Conservation (phyloP, 306 rosid species). For the Sechiopsis laciniata region DNA sequence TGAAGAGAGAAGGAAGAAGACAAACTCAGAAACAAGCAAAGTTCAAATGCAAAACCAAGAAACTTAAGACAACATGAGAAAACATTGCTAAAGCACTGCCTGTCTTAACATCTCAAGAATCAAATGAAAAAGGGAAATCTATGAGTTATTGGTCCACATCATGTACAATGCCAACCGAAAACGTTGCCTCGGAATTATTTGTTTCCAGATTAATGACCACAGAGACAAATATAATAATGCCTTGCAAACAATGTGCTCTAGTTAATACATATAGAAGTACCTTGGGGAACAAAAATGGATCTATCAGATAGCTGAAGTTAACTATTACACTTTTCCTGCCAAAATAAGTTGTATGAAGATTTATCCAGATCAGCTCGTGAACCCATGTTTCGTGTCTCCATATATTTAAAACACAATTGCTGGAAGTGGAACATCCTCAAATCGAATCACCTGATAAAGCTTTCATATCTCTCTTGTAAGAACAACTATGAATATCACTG, state of each 20-base stretch:
- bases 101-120: constrained; percentile 9
- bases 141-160: background rate
- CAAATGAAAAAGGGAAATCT: background rate
- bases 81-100: constrained; percentile 15
- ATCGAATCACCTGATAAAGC: background rate
- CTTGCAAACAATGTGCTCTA: constrained; percentile 1
- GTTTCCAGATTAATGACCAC: background rate
- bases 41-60: background rate
- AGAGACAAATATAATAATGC: constrained; percentile 12
- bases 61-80: background rate
- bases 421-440: background rate
- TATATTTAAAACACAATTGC: background rate
- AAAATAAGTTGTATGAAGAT: constrained; percentile 4
- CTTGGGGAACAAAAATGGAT: background rate
- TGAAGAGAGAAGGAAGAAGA: background rate
- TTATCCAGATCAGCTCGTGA: background rate
- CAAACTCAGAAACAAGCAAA: constrained; percentile 19
- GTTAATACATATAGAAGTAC: constrained; percentile 11
- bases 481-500: no score
- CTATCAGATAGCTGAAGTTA: constrained; percentile 9
- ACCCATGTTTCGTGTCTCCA: background rate
- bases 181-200: background rate
- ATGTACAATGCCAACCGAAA: constrained; percentile 9
- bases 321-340: constrained; percentile 6
- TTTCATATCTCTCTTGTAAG: background rate